Percentiles rank a stretch among this genome's conserved stretches.
Conservation (phyloP, 257 asterid species). For the Nicotiana undulata region DNA sequence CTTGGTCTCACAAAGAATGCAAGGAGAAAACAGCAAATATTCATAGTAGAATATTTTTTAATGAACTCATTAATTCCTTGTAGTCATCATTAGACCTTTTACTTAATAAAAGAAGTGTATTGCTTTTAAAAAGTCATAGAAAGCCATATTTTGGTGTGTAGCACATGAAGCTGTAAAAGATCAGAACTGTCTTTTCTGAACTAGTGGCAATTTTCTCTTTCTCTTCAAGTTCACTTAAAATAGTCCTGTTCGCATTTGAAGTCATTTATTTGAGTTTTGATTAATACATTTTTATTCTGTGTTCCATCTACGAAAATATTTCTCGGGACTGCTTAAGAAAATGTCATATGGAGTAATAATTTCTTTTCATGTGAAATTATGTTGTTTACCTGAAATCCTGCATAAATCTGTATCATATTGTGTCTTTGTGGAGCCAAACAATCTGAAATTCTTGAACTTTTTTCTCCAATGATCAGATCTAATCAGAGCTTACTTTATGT, state of each 20-base stretch:
- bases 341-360: background rate
- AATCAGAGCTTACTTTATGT: slow-evolving; percentile 7
- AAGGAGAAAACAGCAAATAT: no score
- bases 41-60: no score
- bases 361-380: background rate
- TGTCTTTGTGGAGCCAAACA: background rate
- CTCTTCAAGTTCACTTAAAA: background rate
- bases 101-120: no score
- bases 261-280: background rate
- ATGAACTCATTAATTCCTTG: no score
- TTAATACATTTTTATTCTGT: background rate
- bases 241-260: background rate
- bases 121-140: no score
- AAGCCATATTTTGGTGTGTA: background rate
- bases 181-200: background rate
- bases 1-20: no score
- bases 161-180: background rate
- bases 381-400: background rate
- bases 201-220: background rate
- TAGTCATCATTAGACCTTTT: no score
- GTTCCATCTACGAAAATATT: background rate
- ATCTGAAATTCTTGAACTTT: background rate
- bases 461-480: background rate
- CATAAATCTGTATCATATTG: background rate
- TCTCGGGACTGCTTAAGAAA: background rate